These are phyloP conservation scores for Sporobolomyces phaffii DNA, from an alignment of 768 basidiomycete genomes.

Conservation along the genomic window DNA sequence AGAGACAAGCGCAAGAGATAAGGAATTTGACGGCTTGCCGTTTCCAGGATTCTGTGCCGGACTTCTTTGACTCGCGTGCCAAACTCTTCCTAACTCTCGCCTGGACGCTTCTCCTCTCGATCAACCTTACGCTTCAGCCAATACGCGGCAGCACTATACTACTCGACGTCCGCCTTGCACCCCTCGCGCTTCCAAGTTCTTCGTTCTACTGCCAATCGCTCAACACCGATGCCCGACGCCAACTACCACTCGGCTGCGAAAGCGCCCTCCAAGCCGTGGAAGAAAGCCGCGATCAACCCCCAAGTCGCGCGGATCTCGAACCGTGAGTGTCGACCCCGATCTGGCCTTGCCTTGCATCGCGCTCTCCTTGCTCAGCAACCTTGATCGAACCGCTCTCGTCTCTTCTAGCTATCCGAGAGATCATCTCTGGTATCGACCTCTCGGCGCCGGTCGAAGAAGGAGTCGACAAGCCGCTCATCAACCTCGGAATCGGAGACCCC, in stretches of 20 bases:
- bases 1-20: too few relatives aligned
- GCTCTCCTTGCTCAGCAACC: not conserved
- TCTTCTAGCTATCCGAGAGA: conserved; percentile 34
- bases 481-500: conserved; percentile 47
- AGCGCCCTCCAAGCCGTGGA: conserved; percentile 1
- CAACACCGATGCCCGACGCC: conserved; percentile 7
- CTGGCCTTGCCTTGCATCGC: not conserved
- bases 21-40: too few relatives aligned
- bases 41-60: too few relatives aligned
- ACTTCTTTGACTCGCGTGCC: too few relatives aligned
- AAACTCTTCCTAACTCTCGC: too few relatives aligned
- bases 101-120: not conserved
- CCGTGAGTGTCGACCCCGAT: conserved; percentile 8
- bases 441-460: conserved; percentile 17
- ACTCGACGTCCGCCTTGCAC: not conserved
- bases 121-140: too few relatives aligned
- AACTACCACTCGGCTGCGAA: not conserved
- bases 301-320: conserved; percentile 18
- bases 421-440: conserved; percentile 32
- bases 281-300: not conserved
- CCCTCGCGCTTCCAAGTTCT: too few relatives aligned
- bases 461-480: conserved; percentile 44
- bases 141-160: not conserved
- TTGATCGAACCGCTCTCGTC: too few relatives aligned
- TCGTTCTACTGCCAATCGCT: too few relatives aligned